Base-by-base conservation (phyloP, 2,329 filamentous ascomycete genomes). In the Penicillium sp. region DNA sequence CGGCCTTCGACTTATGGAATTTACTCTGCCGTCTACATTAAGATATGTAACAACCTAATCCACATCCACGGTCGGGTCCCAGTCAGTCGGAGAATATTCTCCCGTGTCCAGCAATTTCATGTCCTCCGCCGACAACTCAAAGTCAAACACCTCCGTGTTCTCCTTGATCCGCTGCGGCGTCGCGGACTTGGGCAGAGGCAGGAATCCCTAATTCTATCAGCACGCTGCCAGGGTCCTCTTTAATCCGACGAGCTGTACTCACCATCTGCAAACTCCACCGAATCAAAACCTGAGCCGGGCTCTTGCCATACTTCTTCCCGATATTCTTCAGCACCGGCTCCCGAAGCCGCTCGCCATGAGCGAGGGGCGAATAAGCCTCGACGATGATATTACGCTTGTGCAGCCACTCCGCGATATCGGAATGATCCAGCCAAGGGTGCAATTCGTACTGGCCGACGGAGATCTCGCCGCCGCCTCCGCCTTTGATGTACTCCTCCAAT, bases 391-490 rank as follows among this genome's bases (percentile, higher is more conserved):
- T 74, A 57, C 92, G 76, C 54, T 81, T 74, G 50, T 82, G 77
- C 64, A 89, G 89, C 60, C 83, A 85, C 11, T 80, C 77, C 0
- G 83, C 80, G 56, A 94, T 90, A 33, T 79, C 77, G 0, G 76
- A 78, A 46, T 86, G 82, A 1, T 87, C 90, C 68, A 92, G 90
- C 80, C 92, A 94, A 0, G 88, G 89, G 55, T 92, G 88, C 1
- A 92, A 81, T 68, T 92, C 87, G 62, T 92, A 86, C 73, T 94
- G 89, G 63, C 92, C 92, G 45, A 92, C 82, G 1, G 84, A 81
- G 0, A 89, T 89, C 9, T 75, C 69, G 41, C 88, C 79, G 0
- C 78, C 77, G 0, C 87, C 85, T 10, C 81, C 81, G 0, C 79
- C 80, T 2, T 78, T 77, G 63, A 90, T 79, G 25, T 70, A 68